Evolutionary conservation across 1,284 basidiomycete genomes (phyloP), one percentile per base, ranked within the genome.

Genomic region (Sanghuangporus sanghuang): DNA sequence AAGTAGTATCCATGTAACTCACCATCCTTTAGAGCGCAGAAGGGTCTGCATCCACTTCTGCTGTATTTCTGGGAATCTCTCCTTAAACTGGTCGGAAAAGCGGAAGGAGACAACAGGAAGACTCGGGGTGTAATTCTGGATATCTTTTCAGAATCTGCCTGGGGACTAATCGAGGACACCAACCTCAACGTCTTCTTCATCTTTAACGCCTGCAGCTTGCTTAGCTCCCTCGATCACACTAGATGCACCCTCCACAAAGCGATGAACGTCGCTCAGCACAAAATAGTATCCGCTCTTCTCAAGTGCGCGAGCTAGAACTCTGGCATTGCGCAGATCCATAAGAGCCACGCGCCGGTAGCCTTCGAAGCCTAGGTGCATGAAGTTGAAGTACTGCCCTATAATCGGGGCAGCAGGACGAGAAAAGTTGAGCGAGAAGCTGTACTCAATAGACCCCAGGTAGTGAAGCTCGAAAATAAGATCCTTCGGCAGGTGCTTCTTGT

Each of bases 391-490:
- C 74, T 96, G 94, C 0, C 87, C 92, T 57, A 98, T 88, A 71
- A 98, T 91, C 9, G 95, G 93, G 46, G 92, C 85, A 23, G 93
- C 93, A 0, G 93, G 94, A 8, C 95, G 86, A 49, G 92, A 94
- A 75, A 98, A 98, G 80, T 98, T 98, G 71, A 98, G 83, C 32
- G 94, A 96, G 80, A 96, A 98, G 0, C 89, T 81, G 71, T 85
- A 85, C 69, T 86, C 84, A 62, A 83, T 79, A 0, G 76, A 78
- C 11, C 76, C 84, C 32, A 86, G 78, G 73, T 93, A 95, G 74
- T 96, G 94, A 23, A 98, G 83, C 75, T 98, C 95, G 72, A 98
- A 98, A 68, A 97, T 90, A 66, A 96, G 85, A 66, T 95, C 92
- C 73, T 94, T 92, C 1, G 92, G 92, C 14, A 95, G 83, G 73